Evolutionary conservation across 805 yeast genomes (phyloP).

Genomic region (Yarrowia alimentaria): DNA sequence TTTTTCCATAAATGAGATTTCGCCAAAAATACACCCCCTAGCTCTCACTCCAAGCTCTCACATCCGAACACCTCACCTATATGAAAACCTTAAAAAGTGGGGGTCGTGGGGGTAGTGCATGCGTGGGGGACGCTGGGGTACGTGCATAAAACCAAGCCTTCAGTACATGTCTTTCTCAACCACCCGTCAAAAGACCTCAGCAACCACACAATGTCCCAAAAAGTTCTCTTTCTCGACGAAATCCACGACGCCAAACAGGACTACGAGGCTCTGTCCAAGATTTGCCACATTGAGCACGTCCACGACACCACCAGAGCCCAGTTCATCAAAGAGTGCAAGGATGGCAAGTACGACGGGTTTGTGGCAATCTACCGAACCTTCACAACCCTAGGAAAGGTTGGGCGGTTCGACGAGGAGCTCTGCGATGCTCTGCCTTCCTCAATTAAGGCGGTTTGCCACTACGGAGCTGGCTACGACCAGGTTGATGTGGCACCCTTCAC

Average conservation of each 20-base stretch:
- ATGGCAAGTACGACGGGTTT: slow-evolving; percentile 47
- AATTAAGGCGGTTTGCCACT: slow-evolving; percentile 55
- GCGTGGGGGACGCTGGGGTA: too few species aligned
- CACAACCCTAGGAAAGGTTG: slow-evolving; percentile 52
- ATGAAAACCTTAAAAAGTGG: too few species aligned
- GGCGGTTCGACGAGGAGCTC: slow-evolving; percentile 64
- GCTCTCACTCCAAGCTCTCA: too few species aligned
- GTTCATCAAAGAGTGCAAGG: slow-evolving; percentile 46
- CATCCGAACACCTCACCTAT: too few species aligned
- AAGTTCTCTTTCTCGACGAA: slow-evolving; percentile 24
- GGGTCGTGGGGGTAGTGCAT: too few species aligned
- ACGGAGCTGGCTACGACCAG: slow-evolving; percentile 76
- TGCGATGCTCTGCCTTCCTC: slow-evolving; percentile 53
- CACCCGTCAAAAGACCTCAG: neutral
- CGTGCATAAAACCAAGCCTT: too few species aligned
- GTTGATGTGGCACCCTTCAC: slow-evolving; percentile 56
- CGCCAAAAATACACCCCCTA: too few species aligned
- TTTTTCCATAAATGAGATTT: too few species aligned
- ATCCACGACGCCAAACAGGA: slow-evolving; percentile 26
- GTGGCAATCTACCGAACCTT: slow-evolving; percentile 54
- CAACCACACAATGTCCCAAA: neutral
- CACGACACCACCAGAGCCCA: slow-evolving; percentile 35
- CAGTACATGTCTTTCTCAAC: too few species aligned
- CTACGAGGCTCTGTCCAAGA: neutral
- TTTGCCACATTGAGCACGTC: slow-evolving; percentile 1